phyloP scores from a whole-genome alignment of 2,329 filamentous ascomycete species.

The Beauveria caledonica region DNA sequence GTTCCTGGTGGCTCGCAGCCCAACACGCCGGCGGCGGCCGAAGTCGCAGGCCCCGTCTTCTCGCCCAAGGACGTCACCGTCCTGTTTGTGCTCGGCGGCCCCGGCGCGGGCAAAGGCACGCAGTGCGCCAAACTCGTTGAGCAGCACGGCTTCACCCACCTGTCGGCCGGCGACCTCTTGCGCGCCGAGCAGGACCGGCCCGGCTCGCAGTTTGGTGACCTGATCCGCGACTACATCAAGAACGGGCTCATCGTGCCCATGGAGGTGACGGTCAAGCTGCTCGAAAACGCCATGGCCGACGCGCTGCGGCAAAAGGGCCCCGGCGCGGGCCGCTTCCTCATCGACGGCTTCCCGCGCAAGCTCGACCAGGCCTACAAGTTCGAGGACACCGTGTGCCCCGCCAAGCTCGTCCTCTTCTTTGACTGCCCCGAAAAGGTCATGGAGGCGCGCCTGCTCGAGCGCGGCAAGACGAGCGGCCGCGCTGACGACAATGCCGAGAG shows the following conservation, averaged over 20 bases:
- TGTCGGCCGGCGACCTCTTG: conserved; percentile 87
- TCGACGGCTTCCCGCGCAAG: conserved; percentile 86
- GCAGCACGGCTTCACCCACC: conserved; percentile 85
- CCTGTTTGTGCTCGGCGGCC: conserved; percentile 91
- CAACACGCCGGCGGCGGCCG: conserved; percentile 27
- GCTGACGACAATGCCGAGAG: conserved; percentile 91
- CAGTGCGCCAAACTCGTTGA: conserved; percentile 84
- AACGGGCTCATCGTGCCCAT: conserved; percentile 96
- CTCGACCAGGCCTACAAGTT: conserved; percentile 95
- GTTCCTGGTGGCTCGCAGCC: conserved; percentile 31
- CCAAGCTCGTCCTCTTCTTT: conserved; percentile 83
- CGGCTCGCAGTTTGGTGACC: conserved; percentile 79
- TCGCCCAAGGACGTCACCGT: conserved; percentile 73
- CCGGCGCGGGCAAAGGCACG: conserved; percentile 92
- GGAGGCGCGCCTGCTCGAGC: conserved; percentile 73
- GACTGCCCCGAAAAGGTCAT: conserved; percentile 88
- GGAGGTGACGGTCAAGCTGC: conserved; percentile 89
- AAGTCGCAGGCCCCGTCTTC: conserved; percentile 55
- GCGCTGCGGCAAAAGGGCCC: conserved; percentile 45
- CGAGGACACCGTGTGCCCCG: conserved; percentile 78
- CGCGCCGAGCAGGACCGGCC: conserved; percentile 85
- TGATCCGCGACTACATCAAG: conserved; percentile 91
- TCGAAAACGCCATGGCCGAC: conserved; percentile 86
- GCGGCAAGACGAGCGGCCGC: conserved; percentile 86
- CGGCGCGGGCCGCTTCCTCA: conserved; percentile 62